A percentile compares a stretch with the other conserved stretches of the same genome.
phyloP scores from a whole-genome alignment of 2,329 filamentous ascomycete genomes.

The Didymella keratinophila region DNA sequence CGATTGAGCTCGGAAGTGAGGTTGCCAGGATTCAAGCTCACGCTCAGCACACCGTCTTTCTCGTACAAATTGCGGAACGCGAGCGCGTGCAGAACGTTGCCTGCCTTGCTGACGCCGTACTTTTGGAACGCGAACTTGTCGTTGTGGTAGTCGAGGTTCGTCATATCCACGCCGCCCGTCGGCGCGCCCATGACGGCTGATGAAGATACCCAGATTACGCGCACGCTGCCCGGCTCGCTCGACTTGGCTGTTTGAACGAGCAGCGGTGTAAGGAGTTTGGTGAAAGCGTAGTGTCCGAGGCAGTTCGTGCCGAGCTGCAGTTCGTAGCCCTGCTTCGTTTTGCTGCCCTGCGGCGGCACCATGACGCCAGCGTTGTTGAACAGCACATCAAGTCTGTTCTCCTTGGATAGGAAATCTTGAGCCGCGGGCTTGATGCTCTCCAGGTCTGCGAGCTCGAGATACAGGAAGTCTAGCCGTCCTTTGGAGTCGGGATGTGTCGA shows the following conservation, averaged over 20 bases:
- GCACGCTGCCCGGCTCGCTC: constrained; percentile 35
- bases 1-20: constrained; percentile 39
- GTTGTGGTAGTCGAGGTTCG: constrained; percentile 27
- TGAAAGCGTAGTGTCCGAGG: constrained; percentile 53
- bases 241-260: constrained; percentile 43
- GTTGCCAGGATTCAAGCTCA: constrained; percentile 53
- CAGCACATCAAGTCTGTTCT: constrained; percentile 55
- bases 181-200: constrained; percentile 24
- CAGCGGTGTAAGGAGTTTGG: constrained; percentile 48
- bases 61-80: constrained; percentile 29
- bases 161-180: constrained; percentile 27
- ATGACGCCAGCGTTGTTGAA: constrained; percentile 50
- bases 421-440: constrained; percentile 48
- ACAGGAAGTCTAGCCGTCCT: constrained; percentile 33
- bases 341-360: constrained; percentile 34
- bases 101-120: constrained; percentile 39
- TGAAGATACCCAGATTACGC: constrained; percentile 47
- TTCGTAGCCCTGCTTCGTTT: constrained; percentile 37
- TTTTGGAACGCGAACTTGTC: constrained; percentile 19
- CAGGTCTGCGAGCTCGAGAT: constrained; percentile 55
- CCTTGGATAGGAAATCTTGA: constrained; percentile 48
- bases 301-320: constrained; percentile 52
- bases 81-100: constrained; percentile 39
- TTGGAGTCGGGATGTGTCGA: constrained; percentile 31
- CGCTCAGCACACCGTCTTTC: constrained; percentile 29